Percentiles rank a stretch among this genome's conserved stretches.
Evolutionary conservation across 2,329 filamentous ascomycete genomes (phyloP).

Genomic region (Raffaelea arxii): DNA sequence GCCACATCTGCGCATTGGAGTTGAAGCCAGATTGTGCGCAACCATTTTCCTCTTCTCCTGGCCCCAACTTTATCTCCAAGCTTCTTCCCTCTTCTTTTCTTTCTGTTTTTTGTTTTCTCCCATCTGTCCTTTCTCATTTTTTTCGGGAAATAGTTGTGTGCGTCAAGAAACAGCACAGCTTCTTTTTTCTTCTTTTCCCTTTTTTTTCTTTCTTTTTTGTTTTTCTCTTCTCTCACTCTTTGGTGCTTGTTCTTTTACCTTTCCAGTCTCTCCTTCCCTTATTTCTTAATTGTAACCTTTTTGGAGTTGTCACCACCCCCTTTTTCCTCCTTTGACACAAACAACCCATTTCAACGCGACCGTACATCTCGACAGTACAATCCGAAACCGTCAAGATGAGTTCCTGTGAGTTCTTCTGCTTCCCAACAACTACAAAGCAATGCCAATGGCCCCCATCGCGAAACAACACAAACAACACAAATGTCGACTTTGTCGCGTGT

Average conservation of each 20-base stretch:
- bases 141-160: constrained; percentile 3
- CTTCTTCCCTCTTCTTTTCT: constrained; percentile 1
- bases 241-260: constrained; percentile 1
- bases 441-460: background rate
- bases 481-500: too few species aligned
- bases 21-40: constrained; percentile 22
- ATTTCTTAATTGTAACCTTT: background rate
- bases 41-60: constrained; percentile 5
- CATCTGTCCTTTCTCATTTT: constrained; percentile 1
- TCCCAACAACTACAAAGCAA: too few species aligned
- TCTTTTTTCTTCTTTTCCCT: background rate
- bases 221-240: constrained; percentile 1
- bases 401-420: constrained; percentile 22
- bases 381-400: constrained; percentile 22
- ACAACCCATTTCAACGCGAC: too few species aligned
- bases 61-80: background rate
- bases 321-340: constrained; percentile 6
- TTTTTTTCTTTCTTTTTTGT: constrained; percentile 1
- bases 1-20: constrained; percentile 15
- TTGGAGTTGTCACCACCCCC: constrained; percentile 8
- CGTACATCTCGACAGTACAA: too few species aligned
- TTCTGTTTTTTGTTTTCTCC: background rate
- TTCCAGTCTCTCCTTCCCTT: background rate
- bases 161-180: background rate
- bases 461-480: too few species aligned